Conservation (phyloP, 2,329 filamentous ascomycete species). For the Cytospora leucostoma region DNA sequence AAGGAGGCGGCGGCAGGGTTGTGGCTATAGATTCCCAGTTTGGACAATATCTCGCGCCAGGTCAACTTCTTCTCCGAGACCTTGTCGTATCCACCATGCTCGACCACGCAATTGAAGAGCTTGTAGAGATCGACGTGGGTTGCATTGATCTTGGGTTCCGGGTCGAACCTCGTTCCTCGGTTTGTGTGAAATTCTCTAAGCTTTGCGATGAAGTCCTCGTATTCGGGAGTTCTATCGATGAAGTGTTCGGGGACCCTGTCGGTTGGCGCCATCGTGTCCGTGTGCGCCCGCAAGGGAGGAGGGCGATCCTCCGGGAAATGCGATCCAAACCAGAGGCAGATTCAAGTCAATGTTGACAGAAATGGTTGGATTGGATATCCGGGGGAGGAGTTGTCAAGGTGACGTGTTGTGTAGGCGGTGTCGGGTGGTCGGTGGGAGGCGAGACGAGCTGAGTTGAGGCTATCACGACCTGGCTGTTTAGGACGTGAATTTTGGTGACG, state of each 20-base stretch:
- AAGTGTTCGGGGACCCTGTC: constrained; percentile 37
- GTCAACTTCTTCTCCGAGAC: constrained; percentile 81
- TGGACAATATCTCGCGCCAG: constrained; percentile 77
- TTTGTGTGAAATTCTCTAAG: constrained; percentile 74
- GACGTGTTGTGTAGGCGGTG: background rate
- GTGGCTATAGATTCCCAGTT: constrained; percentile 72
- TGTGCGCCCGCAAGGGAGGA: constrained; percentile 8
- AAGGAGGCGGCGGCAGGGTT: constrained; percentile 85
- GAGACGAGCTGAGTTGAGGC: background rate
- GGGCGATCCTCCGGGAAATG: background rate
- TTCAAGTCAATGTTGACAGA: background rate
- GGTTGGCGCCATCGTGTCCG: constrained; percentile 37
- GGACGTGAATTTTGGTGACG: constrained; percentile 15
- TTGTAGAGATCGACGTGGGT: constrained; percentile 76
- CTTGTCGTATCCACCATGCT: constrained; percentile 82
- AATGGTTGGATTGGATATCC: background rate
- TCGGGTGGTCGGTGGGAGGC: background rate
- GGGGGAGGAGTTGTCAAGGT: background rate
- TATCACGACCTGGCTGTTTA: background rate
- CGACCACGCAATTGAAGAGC: constrained; percentile 75
- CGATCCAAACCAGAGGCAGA: background rate
- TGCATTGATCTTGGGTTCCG: constrained; percentile 77
- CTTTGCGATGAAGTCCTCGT: constrained; percentile 75
- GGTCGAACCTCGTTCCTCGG: constrained; percentile 76
- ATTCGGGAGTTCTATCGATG: constrained; percentile 68